phyloP scores from a whole-genome alignment of 495 filamentous ascomycete genomes.

The Thermochaetoides thermophila region DNA sequence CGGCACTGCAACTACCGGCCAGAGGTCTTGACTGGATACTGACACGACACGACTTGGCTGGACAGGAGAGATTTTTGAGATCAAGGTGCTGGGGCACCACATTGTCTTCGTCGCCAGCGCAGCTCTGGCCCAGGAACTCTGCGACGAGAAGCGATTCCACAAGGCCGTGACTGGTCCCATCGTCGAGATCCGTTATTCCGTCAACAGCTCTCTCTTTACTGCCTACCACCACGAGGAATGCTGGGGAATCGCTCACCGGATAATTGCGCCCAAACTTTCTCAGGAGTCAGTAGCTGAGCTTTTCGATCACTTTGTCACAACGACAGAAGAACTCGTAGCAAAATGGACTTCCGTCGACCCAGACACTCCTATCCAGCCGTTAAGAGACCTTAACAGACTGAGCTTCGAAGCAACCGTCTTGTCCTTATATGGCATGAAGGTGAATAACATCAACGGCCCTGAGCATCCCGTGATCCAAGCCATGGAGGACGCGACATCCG shows the following conservation, averaged over 20 bases:
- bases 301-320: constrained; percentile 53
- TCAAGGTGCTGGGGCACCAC: constrained; percentile 33
- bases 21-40: constrained; percentile 4
- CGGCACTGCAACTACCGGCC: not conserved
- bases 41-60: not conserved
- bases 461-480: constrained; percentile 48
- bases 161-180: constrained; percentile 44
- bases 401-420: constrained; percentile 55
- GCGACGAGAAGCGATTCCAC: constrained; percentile 51
- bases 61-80: constrained; percentile 52
- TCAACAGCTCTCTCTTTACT: constrained; percentile 54
- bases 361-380: constrained; percentile 34
- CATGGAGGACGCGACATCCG: constrained; percentile 49
- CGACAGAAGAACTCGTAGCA: constrained; percentile 46
- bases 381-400: constrained; percentile 55
- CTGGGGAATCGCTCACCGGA: constrained; percentile 60
- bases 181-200: constrained; percentile 41
- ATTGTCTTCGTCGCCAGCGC: constrained; percentile 34
- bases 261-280: constrained; percentile 51
- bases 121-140: constrained; percentile 48
- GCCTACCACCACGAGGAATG: constrained; percentile 46
- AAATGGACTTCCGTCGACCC: constrained; percentile 51
- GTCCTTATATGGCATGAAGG: constrained; percentile 47
- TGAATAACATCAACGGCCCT: constrained; percentile 48
- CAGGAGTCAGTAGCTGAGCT: constrained; percentile 42